Evolutionary conservation across 2,329 filamentous ascomycete genomes (phyloP).

Genomic region (Clarireedia monteithiana): DNA sequence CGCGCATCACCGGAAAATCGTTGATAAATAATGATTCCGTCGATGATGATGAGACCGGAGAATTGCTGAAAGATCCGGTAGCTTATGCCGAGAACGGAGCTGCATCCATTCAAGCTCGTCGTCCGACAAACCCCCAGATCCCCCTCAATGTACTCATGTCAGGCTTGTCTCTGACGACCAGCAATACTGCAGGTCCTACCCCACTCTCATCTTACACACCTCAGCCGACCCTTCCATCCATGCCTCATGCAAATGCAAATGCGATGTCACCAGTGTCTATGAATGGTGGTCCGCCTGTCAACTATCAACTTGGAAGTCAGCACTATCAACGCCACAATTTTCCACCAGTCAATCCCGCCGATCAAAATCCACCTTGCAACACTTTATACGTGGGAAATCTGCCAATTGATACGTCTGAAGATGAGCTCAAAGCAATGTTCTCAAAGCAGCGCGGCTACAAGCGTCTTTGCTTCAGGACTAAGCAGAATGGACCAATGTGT

Average conservation of each 20-base stretch:
- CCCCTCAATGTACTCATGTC: constrained; percentile 58
- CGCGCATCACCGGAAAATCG: constrained; percentile 57
- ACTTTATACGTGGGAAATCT: constrained; percentile 97
- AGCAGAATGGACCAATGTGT: constrained; percentile 95
- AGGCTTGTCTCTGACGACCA: constrained; percentile 65
- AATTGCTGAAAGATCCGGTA: constrained; percentile 64
- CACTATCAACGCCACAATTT: constrained; percentile 59
- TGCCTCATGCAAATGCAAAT: constrained; percentile 32
- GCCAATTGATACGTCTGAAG: constrained; percentile 85
- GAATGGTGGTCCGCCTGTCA: constrained; percentile 35
- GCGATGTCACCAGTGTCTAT: constrained; percentile 50
- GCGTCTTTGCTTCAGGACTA: constrained; percentile 87
- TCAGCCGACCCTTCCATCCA: constrained; percentile 21
- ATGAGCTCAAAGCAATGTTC: constrained; percentile 91
- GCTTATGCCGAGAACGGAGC: constrained; percentile 67
- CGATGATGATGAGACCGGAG: constrained; percentile 63
- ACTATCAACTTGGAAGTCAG: constrained; percentile 47
- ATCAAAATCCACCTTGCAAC: constrained; percentile 96
- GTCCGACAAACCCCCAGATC: constrained; percentile 64
- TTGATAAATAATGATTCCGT: constrained; percentile 63
- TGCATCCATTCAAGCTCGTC: constrained; percentile 45
- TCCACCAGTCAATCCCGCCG: constrained; percentile 85
- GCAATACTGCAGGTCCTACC: constrained; percentile 35
- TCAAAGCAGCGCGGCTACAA: constrained; percentile 93
- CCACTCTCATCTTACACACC: constrained; percentile 19